Base-by-base conservation (phyloP, 805 yeast genomes). In the Candida takata region DNA sequence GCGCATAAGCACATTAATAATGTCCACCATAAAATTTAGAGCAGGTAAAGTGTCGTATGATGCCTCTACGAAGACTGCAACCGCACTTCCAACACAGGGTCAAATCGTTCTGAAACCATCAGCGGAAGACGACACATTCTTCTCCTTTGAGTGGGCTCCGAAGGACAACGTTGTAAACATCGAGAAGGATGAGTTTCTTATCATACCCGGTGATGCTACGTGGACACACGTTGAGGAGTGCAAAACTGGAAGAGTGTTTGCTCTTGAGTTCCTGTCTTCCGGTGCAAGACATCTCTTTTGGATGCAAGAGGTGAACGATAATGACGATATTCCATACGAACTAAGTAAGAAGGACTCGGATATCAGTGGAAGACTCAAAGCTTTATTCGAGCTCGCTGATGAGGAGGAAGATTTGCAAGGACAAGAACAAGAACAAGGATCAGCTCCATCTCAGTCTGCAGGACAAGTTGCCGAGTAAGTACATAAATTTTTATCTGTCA, bases 171-270 rank as follows among this genome's bases (percentile, higher is more conserved):
- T 65, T 5, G 64, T 67, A 6, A 57, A 64, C 14, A 63, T 49
- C 21, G 75, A 70, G 38, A 65, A 65, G 30, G 82, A 77, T 36
- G 87, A 79, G 44, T 65, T 84, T 40, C 64, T 84, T 45, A 72
- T 85, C 29, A 77, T 85, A 47, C 92, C 94, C 0, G 95, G 94
- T 2, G 95, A 86, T 51, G 90, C 83, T 35, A 74, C 79, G 29
- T 84, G 87, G 77, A 72, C 72, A 43, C 83, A 74, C 36, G 74
- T 84, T 29, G 58, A 67, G 34, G 74, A 84, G 20, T 82, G 94
- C 57, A 70, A 62, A 29, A 73, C 86, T 0, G 95, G 95, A 12
- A 67, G 95, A 42, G 87, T 86, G 12, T 79, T 76, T 46, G 77
- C 79, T 17, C 67, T 81, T 58, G 70, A 72, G 41, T 80, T 80